phyloP scores from a whole-genome alignment of 2,329 filamentous ascomycete genomes.

The Verticillium klebahnii region DNA sequence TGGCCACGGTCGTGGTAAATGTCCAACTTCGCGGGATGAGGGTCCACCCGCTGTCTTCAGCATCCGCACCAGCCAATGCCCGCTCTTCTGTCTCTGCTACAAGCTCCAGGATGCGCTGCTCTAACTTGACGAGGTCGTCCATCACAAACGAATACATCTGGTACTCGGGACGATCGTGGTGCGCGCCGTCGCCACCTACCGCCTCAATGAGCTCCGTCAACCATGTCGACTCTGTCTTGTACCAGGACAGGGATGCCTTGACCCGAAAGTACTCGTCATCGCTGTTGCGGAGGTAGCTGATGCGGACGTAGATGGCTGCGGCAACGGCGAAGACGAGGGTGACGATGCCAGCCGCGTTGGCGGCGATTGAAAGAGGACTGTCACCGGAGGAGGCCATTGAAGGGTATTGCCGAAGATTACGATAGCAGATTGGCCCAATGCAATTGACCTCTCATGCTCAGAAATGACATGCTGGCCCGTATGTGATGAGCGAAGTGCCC shows the following conservation, averaged over 20 bases:
- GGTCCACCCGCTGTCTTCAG: conserved; percentile 26
- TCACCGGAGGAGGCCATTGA: conserved; percentile 21
- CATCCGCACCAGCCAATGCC: conserved; percentile 14
- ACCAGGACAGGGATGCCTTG: conserved; percentile 42
- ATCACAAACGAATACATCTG: conserved; percentile 44
- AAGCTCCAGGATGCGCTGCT: conserved; percentile 39
- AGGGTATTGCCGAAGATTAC: neutral
- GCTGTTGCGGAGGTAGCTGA: conserved; percentile 40
- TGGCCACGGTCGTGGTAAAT: conserved; percentile 32
- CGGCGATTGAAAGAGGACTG: conserved; percentile 38
- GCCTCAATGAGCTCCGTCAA: conserved; percentile 33
- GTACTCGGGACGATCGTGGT: conserved; percentile 26
- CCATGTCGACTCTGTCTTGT: conserved; percentile 43
- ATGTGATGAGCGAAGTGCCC: neutral
- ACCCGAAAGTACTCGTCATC: conserved; percentile 42
- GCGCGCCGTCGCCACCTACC: conserved; percentile 12
- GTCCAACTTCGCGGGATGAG: conserved; percentile 31
- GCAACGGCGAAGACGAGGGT: conserved; percentile 42
- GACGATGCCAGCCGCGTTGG: conserved; percentile 39
- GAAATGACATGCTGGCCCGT: no score
- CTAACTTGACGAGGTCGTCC: conserved; percentile 38
- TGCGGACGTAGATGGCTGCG: conserved; percentile 36
- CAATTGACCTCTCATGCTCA: no score
- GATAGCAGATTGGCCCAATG: neutral
- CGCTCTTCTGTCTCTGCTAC: conserved; percentile 35